Base-by-base conservation (phyloP, 169 alveolate species). In the Plasmodium coatneyi region DNA sequence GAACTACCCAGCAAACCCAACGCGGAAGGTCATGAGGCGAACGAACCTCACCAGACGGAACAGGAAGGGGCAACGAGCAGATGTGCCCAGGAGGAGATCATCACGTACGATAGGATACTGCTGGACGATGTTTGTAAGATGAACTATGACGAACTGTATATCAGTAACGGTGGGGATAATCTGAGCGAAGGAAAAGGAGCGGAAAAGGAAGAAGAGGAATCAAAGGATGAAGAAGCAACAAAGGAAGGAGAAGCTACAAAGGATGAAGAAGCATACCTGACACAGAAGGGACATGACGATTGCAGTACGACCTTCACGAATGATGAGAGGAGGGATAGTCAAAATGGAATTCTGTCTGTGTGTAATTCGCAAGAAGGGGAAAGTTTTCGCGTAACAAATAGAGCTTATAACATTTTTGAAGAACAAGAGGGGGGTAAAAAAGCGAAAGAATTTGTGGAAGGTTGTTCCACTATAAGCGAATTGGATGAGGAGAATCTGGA, bases 371-470 rank as follows among this genome's bases (percentile, higher is more conserved):
- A 74, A 36, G 25, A 7, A 0, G 66, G 80, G 19, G 19, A 10
- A 30, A 36, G 2, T 5, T 76, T 32, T 30, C 34, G 56, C 41
- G 60, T 54, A 32, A 28, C 80, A 28, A 86, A 86, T 86, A 54
- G 71, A 43, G 93, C 93, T 36, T 86, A 30, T 76, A 52, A 43
- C 30, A 46, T 76, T 49, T 72, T 74, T 86, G 56, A 76, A 86
- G 46, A 86, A 22, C 46, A 86, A 52, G 56, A 56, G 28, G 79
- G 12, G 25, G 32, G 9, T 12, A 43, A 16, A 79, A 86, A 86
- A 10, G 49, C 5, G 41, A 81, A 34, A 46, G 14, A 39, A 10
- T 43, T 83, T 70, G 76, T 46, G 14, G 60, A 30, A 14, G 39
- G 25, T 32, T 36, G 30, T 36, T 32, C 32, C 39, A 19, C 19